Evolutionary conservation across 352 stramenopile species (phyloP), one percentile per base, ranked within the genome.

Genomic region (Phytophthora ramorum): DNA sequence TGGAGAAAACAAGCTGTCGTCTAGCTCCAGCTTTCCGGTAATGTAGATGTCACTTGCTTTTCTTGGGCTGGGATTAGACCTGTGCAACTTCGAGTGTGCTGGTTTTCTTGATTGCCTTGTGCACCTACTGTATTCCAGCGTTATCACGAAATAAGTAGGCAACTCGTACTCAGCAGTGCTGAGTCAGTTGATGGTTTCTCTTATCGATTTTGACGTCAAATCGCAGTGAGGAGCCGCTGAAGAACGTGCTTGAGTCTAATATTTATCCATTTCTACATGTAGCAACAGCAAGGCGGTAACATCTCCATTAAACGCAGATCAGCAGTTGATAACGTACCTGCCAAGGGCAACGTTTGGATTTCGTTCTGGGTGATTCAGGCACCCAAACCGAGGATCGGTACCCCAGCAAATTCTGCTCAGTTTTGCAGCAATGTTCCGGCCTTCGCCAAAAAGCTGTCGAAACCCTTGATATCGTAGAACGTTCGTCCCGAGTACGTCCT

Each of bases 391-490:
- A n/a, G n/a, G n/a, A n/a, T n/a, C n/a, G n/a, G n/a, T n/a, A n/a
- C n/a, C n/a, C n/a, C n/a, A n/a, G 22, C 22, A 24, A 24, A 24
- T 24, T 30, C 26, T 28, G 8, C 37, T 53, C 54, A 56, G 24
- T 51, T 64, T 37, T 49, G 44, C 37, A 63, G 34, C 3, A 52
- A 35, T 43, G 35, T 13, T 37, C 46, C 56, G 7, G 73, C 71
- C 16, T 69, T 71, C 22, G 58, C 61, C 3, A 89, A 38, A 47
- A 89, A 92, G 1, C 52, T 66, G 10, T 87, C 73, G 57, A 92
- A 91, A 14, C 84, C 84, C 3, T 78, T 61, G 35, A 92, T 90
- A 45, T 92, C 84, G 72, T 92, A 92, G 54, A 89, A 92, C 8
- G 84, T 90, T 41, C 81, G 73, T 50, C 64, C 56, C 0, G 73